Evolutionary conservation across 768 basidiomycete species (phyloP).

Genomic region (Boletellus ananiceps): DNA sequence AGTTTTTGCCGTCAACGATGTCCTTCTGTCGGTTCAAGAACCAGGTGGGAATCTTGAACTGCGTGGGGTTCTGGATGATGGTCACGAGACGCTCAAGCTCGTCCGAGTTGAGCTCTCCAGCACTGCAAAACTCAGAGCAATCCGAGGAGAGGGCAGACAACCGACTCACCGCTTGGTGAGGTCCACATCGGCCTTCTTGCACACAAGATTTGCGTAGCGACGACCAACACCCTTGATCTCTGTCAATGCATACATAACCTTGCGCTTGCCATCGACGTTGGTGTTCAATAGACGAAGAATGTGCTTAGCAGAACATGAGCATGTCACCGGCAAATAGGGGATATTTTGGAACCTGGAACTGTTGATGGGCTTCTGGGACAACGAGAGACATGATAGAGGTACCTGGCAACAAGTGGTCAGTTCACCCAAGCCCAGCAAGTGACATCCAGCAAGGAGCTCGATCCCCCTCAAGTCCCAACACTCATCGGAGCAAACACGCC

Average conservation of each 20-base stretch:
- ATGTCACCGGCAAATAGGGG: background rate
- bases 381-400: conserved; percentile 83
- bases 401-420: conserved; percentile 15
- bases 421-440: background rate
- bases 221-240: conserved; percentile 99
- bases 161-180: conserved; percentile 88
- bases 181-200: conserved; percentile 99
- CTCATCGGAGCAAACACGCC: background rate
- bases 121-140: conserved; percentile 45
- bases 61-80: conserved; percentile 98
- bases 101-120: conserved; percentile 98
- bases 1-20: conserved; percentile 94
- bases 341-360: conserved; percentile 72
- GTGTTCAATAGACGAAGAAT: conserved; percentile 99
- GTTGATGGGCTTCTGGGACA: conserved; percentile 90
- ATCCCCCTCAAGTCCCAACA: background rate
- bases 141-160: background rate
- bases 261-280: conserved; percentile 98
- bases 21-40: conserved; percentile 99
- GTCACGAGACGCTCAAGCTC: conserved; percentile 98
- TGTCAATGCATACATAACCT: conserved; percentile 98
- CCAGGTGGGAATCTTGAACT: conserved; percentile 99
- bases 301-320: conserved; percentile 54
- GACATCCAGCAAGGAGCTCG: conserved; percentile 21
- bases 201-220: conserved; percentile 97